Percentiles rank a stretch among this genome's conserved stretches.
phyloP scores from a whole-genome alignment of 2,329 filamentous ascomycete genomes.

The Neoarthrinium moseri region DNA sequence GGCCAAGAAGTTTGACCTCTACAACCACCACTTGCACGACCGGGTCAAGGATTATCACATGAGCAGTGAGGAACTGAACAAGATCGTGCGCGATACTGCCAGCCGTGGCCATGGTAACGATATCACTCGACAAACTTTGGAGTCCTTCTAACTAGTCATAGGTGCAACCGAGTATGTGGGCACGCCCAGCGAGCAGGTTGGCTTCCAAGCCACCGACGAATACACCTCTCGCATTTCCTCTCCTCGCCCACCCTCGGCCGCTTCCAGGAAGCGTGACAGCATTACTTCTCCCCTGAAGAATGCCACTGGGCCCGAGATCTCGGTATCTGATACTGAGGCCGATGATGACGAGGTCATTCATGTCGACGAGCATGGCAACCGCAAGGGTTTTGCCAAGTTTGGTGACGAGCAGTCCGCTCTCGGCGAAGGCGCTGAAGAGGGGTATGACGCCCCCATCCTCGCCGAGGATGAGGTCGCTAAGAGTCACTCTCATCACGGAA shows the following conservation, averaged over 20 bases:
- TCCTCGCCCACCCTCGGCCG: constrained; percentile 53
- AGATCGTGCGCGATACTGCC: constrained; percentile 75
- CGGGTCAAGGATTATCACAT: constrained; percentile 72
- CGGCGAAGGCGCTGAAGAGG: constrained; percentile 54
- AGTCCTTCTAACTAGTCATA: constrained; percentile 40
- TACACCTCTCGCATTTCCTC: constrained; percentile 75
- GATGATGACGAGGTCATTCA: constrained; percentile 68
- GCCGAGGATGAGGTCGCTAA: constrained; percentile 85
- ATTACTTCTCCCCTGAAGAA: constrained; percentile 32
- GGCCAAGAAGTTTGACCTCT: constrained; percentile 70
- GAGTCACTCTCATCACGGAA: constrained; percentile 63
- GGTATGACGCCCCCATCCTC: constrained; percentile 76
- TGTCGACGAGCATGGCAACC: constrained; percentile 64
- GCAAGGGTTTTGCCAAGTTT: constrained; percentile 41
- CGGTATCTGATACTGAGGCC: constrained; percentile 28
- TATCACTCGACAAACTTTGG: constrained; percentile 23
- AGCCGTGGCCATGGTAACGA: constrained; percentile 52
- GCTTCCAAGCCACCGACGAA: constrained; percentile 83
- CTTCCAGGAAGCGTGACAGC: constrained; percentile 34
- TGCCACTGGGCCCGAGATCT: constrained; percentile 22
- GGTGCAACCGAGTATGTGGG: constrained; percentile 63
- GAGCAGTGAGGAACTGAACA: constrained; percentile 87
- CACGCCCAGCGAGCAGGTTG: constrained; percentile 88
- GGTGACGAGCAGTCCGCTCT: constrained; percentile 47
- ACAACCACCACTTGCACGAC: constrained; percentile 51